phyloP scores from a whole-genome alignment of 805 yeast species.

The Zygoascus ofunaensis region DNA sequence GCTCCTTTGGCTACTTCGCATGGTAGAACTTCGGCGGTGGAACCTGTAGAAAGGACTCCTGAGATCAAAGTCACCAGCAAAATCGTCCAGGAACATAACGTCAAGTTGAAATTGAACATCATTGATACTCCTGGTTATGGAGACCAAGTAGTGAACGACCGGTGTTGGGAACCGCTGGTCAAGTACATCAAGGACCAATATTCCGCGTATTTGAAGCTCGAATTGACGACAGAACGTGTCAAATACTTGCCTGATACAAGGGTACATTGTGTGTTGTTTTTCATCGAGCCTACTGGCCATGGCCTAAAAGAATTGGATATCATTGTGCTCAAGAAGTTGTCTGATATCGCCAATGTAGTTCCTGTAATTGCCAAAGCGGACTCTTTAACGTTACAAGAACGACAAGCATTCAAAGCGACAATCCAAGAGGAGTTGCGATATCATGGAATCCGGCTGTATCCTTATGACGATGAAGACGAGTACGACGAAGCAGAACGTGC shows the following conservation, averaged over 20 bases:
- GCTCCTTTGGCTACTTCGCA: slow-evolving; percentile 64
- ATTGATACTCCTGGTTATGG: slow-evolving; percentile 98
- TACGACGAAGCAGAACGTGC: slow-evolving; percentile 31
- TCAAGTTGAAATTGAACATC: slow-evolving; percentile 72
- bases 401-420: slow-evolving; percentile 64
- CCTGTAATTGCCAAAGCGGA: slow-evolving; percentile 95
- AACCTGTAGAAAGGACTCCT: slow-evolving; percentile 76
- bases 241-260: slow-evolving; percentile 73
- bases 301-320: slow-evolving; percentile 81
- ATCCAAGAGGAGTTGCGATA: slow-evolving; percentile 61
- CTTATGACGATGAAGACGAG: slow-evolving; percentile 49
- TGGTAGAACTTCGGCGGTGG: slow-evolving; percentile 60
- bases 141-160: slow-evolving; percentile 89
- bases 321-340: slow-evolving; percentile 68
- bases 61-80: slow-evolving; percentile 48
- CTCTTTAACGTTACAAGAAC: slow-evolving; percentile 77
- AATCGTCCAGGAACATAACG: slow-evolving; percentile 73
- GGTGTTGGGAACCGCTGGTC: slow-evolving; percentile 94
- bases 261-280: slow-evolving; percentile 87
- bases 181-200: slow-evolving; percentile 94
- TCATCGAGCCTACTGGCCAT: slow-evolving; percentile 79
- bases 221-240: slow-evolving; percentile 90
- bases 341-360: slow-evolving; percentile 86
- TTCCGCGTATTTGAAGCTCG: slow-evolving; percentile 81
- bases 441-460: slow-evolving; percentile 72